phyloP scores from a whole-genome alignment of 768 basidiomycete species.

The Coprinopsis cinerea region DNA sequence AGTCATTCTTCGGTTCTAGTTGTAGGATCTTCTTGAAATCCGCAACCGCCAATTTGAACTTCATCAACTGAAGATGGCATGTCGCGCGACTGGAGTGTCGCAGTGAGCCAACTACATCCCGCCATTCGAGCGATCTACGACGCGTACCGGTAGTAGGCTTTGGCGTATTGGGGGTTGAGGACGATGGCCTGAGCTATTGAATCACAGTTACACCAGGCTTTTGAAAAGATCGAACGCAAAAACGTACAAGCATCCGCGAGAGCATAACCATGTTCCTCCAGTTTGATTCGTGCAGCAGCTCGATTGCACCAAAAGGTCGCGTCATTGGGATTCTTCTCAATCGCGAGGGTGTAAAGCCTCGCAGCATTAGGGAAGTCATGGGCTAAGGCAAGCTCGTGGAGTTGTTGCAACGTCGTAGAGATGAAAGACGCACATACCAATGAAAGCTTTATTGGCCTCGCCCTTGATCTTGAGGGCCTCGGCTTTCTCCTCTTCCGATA shows the following conservation, averaged over 20 bases:
- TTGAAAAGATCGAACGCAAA: neutral
- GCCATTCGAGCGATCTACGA: neutral
- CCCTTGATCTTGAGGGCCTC: constrained; percentile 71
- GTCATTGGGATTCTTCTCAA: constrained; percentile 83
- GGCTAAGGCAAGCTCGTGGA: constrained; percentile 24
- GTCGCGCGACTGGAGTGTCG: constrained; percentile 67
- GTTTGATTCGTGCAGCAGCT: constrained; percentile 85
- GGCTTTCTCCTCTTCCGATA: constrained; percentile 66
- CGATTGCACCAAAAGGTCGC: constrained; percentile 93
- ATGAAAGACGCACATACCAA: constrained; percentile 37
- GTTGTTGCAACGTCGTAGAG: too few relatives aligned
- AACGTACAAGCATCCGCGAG: constrained; percentile 78
- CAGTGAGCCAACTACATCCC: neutral
- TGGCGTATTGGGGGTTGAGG: constrained; percentile 84
- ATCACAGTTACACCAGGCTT: constrained; percentile 5
- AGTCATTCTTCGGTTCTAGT: constrained; percentile 82
- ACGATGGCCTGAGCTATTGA: constrained; percentile 72
- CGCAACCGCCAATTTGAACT: constrained; percentile 76
- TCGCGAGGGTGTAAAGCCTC: constrained; percentile 75
- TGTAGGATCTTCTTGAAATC: constrained; percentile 83
- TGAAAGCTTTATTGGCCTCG: constrained; percentile 86
- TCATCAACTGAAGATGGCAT: constrained; percentile 85
- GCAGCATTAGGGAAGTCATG: constrained; percentile 78
- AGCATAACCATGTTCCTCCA: constrained; percentile 92
- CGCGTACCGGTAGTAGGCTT: constrained; percentile 78